Conservation (phyloP, 176 grass and related monocot species). For the Carex scoparia region DNA sequence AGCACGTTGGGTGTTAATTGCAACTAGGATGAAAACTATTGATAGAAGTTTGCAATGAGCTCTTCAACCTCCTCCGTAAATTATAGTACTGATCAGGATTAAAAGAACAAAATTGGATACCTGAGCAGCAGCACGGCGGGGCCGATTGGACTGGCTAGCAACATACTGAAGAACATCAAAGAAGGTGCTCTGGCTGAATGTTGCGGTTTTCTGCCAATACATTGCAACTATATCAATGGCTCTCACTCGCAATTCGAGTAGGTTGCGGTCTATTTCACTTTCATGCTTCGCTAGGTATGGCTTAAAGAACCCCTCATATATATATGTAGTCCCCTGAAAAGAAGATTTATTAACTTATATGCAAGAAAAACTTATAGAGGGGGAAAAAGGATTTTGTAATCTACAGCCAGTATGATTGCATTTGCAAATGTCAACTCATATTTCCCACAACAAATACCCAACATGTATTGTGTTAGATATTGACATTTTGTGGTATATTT, state of each 20-base stretch:
- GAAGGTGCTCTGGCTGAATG: constrained; percentile 59
- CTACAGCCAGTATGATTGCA: constrained; percentile 21
- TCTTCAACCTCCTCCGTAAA: background rate
- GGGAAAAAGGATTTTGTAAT: background rate
- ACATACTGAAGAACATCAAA: constrained; percentile 91
- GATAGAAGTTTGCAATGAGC: background rate
- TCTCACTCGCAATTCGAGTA: constrained; percentile 80
- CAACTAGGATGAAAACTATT: background rate
- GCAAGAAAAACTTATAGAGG: background rate
- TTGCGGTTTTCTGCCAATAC: constrained; percentile 74
- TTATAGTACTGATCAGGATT: background rate
- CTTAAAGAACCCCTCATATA: constrained; percentile 91
- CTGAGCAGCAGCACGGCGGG: constrained; percentile 36
- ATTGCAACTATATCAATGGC: constrained; percentile 54
- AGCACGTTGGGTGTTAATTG: background rate
- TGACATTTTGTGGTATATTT: background rate
- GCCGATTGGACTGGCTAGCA: constrained; percentile 56
- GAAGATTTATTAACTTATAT: constrained; percentile 8
- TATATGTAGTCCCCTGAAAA: constrained; percentile 79
- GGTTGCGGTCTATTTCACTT: constrained; percentile 87
- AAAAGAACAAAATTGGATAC: constrained; percentile 24
- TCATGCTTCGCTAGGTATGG: constrained; percentile 95
- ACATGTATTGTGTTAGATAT: background rate
- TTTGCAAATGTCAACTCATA: background rate
- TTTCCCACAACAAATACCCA: background rate